A percentile compares a stretch with the other conserved stretches of the same genome.
phyloP scores from a whole-genome alignment of 371 early-diverging fungal genomes.

The Mucor ambiguus region DNA sequence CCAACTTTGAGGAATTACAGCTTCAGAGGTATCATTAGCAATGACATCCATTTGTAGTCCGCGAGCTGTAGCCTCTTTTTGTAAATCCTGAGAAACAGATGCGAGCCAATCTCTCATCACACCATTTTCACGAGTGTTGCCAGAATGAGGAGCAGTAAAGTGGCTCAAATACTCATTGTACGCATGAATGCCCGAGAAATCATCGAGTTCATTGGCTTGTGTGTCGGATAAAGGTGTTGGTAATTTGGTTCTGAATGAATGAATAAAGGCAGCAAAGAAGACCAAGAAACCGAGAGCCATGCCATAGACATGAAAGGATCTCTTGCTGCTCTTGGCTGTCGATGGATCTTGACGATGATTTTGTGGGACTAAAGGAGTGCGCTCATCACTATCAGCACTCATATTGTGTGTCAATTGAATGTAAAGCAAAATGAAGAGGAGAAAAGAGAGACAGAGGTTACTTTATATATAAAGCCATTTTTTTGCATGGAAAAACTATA shows the following conservation, averaged over 20 bases:
- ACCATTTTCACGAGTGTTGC: constrained; percentile 54
- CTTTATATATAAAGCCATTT: not conserved
- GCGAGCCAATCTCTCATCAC: constrained; percentile 38
- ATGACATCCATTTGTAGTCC: constrained; percentile 48
- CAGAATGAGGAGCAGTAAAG: constrained; percentile 57
- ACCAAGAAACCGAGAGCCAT: constrained; percentile 18
- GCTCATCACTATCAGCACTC: constrained; percentile 8
- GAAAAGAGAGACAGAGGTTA: not conserved
- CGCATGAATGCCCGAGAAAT: constrained; percentile 54
- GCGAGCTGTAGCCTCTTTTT: constrained; percentile 36
- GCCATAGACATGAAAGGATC: constrained; percentile 22
- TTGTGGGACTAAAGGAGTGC: constrained; percentile 15
- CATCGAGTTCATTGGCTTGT: constrained; percentile 27
- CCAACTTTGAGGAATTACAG: constrained; percentile 22
- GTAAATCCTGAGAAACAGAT: constrained; percentile 34
- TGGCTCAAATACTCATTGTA: constrained; percentile 53
- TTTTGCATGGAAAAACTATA: constrained; percentile 4
- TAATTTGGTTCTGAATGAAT: constrained; percentile 28
- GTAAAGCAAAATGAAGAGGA: not conserved
- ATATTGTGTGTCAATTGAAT: not conserved
- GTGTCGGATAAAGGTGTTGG: constrained; percentile 46
- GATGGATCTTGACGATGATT: not conserved
- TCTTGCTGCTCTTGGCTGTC: not conserved
- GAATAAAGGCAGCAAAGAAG: constrained; percentile 17
- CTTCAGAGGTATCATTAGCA: constrained; percentile 35